Conservation (phyloP, 208 protist genomes). For the Lotmaria passim region DNA sequence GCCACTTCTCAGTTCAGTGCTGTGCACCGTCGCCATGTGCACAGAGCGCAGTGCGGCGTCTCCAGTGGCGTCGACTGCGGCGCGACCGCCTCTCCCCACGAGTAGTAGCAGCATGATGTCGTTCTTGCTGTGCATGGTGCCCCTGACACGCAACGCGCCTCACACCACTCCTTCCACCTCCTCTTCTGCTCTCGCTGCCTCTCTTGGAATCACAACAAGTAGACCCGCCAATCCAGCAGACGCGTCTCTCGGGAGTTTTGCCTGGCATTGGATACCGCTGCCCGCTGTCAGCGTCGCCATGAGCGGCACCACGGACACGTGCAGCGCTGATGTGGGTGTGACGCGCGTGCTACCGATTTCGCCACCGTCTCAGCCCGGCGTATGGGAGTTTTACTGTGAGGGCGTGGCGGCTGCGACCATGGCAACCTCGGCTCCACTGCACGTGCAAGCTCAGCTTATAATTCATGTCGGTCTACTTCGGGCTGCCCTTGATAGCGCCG, state of each 20-base stretch:
- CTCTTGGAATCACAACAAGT: background rate
- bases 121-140: slow-evolving; percentile 18
- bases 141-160: background rate
- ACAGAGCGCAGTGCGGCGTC: background rate
- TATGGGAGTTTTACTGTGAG: slow-evolving; percentile 10
- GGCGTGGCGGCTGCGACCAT: background rate
- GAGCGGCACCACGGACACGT: too few relatives aligned
- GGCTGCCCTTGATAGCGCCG: background rate
- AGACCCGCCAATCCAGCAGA: background rate
- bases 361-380: background rate
- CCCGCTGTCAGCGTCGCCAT: background rate
- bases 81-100: too few relatives aligned
- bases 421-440: background rate
- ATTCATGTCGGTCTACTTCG: background rate
- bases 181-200: too few relatives aligned
- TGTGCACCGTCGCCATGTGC: slow-evolving; percentile 1
- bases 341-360: slow-evolving; percentile 3
- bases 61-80: background rate
- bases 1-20: background rate
- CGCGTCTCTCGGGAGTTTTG: background rate
- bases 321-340: background rate
- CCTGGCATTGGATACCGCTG: slow-evolving; percentile 25
- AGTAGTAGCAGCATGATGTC: too few relatives aligned
- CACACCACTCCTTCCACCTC: background rate
- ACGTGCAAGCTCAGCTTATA: background rate